Conservation (phyloP, 176 grass and related monocot species). For the Alloteropsis semialata region DNA sequence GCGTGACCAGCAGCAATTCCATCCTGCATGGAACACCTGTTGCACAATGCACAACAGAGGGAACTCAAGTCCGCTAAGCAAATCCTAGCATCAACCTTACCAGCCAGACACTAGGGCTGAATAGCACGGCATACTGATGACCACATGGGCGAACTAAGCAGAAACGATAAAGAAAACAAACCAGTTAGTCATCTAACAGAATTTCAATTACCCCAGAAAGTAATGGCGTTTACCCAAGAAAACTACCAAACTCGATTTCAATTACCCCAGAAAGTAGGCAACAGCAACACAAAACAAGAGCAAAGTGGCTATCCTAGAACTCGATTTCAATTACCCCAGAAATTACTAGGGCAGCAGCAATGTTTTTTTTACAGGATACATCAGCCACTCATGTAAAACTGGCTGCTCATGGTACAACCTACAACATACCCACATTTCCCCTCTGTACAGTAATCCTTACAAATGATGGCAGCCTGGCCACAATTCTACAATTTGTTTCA, state of each 20-base stretch:
- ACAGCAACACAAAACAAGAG: background rate
- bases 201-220: too few species aligned
- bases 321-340: conserved; percentile 30
- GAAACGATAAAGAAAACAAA: background rate
- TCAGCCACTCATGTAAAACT: conserved; percentile 37
- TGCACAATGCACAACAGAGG: background rate
- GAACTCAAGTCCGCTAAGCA: background rate
- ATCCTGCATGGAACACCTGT: background rate
- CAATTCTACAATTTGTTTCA: background rate
- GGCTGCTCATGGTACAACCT: conserved; percentile 45
- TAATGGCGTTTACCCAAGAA: too few species aligned
- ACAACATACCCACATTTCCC: conserved; percentile 13
- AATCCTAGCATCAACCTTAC: background rate
- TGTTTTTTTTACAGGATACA: conserved; percentile 32
- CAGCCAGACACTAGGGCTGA: background rate
- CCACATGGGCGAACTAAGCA: background rate
- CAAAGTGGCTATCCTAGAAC: background rate
- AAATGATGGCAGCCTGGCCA: conserved; percentile 1
- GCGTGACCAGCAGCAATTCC: background rate
- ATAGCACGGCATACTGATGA: background rate
- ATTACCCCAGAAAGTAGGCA: too few species aligned
- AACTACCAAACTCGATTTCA: background rate
- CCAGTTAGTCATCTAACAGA: background rate
- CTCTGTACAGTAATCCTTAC: conserved; percentile 36
- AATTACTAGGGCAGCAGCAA: conserved; percentile 32